These are phyloP conservation scores for Cornus controversa DNA, from an alignment of 148 eudicot genomes.

Conservation along the genomic window DNA sequence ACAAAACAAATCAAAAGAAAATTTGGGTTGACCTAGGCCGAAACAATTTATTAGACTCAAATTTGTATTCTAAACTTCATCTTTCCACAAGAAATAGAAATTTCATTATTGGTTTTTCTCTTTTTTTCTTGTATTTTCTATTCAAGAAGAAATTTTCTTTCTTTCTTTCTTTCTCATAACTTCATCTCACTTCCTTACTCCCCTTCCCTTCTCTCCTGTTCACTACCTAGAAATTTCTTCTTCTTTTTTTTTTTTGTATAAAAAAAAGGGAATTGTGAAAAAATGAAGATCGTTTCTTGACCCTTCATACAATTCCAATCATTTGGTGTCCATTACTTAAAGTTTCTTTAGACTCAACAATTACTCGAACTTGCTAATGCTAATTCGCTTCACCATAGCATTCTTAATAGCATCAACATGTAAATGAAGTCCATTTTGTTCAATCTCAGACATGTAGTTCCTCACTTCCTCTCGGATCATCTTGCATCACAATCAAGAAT, in stretches of 20 bases:
- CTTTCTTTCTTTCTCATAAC: constrained; percentile 2
- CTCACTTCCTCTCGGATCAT: constrained; percentile 60
- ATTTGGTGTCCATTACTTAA: too few relatives aligned
- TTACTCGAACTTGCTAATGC: constrained; percentile 45
- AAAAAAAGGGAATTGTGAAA: not conserved
- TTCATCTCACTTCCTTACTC: too few relatives aligned
- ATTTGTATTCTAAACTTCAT: too few relatives aligned
- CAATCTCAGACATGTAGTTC: constrained; percentile 45
- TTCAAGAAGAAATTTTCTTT: not conserved
- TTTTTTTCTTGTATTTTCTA: not conserved
- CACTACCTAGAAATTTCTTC: constrained; percentile 19
- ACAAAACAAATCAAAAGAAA: too few relatives aligned
- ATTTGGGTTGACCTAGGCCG: too few relatives aligned
- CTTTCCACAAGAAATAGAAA: too few relatives aligned
- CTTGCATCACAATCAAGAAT: constrained; percentile 46
- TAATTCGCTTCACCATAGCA: constrained; percentile 38
- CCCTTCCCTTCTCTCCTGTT: constrained; percentile 15
- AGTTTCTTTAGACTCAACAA: not conserved
- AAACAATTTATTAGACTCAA: too few relatives aligned
- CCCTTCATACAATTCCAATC: not conserved
- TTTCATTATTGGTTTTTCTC: not conserved
- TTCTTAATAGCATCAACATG: constrained; percentile 41
- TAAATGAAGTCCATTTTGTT: constrained; percentile 31
- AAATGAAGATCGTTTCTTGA: not conserved
- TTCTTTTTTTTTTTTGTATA: constrained; percentile 3